Evolutionary conservation across 306 rosid genomes (phyloP), one percentile per base, ranked within the genome.

Genomic region (Lithocarpus polystachyus): DNA sequence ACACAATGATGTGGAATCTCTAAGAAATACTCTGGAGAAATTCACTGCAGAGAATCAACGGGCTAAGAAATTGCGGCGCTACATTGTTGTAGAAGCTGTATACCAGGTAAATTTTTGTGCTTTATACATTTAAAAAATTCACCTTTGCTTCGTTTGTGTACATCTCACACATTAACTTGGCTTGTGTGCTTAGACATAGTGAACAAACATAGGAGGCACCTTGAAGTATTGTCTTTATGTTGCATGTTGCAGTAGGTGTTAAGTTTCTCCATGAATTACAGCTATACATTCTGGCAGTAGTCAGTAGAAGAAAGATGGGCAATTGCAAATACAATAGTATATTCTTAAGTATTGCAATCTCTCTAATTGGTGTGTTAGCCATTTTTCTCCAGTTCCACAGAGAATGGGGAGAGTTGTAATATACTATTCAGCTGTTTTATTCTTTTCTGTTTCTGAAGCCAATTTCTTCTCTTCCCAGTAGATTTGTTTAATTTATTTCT

Each of bases 41-140:
- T 67, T 93, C 88, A 89, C 92, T 86, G 75, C 71, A 56, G 88
- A 82, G 77, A 87, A 88, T 81, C 79, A 87, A 83, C 83, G 92
- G 69, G 86, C 87, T 70, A 91, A 90, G 84, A 91, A 91, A 68
- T 77, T 96, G 88, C 89, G 99, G 82, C 99, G 99, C 45, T 96
- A 96, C 83, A 96, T 96, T 87, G 98, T 96, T 84, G 86, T 96
- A 85, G 99, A 93, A 90, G 96, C 98, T 75, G 85, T 96, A 56
- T 96, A 96, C 88, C 98, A 90, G 99, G 98, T 93, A 85, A 57
- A 55, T 68, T 79, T 67, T 82, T 48, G 37, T 75, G 72, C 72
- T 12, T 70, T 69, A 31, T 60, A 45, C 72, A 17, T 71, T 56
- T 28, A 73, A 61, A 20, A 52, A 71, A 74, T 76, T 64, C 33